Evolutionary conservation across 306 rosid species (phyloP).

Genomic region (Trifolium repens): DNA sequence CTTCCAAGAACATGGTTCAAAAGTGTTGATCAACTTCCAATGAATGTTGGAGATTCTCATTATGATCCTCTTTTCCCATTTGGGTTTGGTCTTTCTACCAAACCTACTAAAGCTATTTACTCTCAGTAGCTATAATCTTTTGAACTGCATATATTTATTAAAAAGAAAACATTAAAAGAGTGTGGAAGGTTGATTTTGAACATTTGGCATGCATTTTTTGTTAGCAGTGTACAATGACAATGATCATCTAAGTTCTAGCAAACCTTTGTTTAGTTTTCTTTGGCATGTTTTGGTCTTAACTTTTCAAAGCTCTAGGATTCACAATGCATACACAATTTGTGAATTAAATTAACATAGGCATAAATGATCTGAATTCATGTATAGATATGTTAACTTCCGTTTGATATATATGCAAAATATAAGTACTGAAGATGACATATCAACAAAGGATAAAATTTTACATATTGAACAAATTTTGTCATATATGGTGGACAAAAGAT

Average conservation of each 20-base stretch:
- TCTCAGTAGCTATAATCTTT: constrained; percentile 17
- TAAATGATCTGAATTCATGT: no score
- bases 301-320: neutral
- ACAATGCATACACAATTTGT: neutral
- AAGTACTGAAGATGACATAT: no score
- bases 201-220: constrained; percentile 4
- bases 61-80: constrained; percentile 61
- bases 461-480: no score
- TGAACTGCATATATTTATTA: constrained; percentile 2
- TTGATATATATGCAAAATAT: no score
- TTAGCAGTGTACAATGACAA: neutral
- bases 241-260: neutral
- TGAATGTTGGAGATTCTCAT: constrained; percentile 58
- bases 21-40: constrained; percentile 56
- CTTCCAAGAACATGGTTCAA: constrained; percentile 63
- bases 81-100: constrained; percentile 58
- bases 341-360: neutral
- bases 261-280: no score
- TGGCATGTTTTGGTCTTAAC: no score
- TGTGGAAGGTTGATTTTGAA: constrained; percentile 23
- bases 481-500: no score
- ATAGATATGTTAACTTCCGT: no score
- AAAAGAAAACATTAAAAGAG: neutral
- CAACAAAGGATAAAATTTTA: no score
- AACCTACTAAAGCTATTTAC: constrained; percentile 40